phyloP scores from a whole-genome alignment of 192 early-diverging fungal species.

The Coemansia guatemalensis region DNA sequence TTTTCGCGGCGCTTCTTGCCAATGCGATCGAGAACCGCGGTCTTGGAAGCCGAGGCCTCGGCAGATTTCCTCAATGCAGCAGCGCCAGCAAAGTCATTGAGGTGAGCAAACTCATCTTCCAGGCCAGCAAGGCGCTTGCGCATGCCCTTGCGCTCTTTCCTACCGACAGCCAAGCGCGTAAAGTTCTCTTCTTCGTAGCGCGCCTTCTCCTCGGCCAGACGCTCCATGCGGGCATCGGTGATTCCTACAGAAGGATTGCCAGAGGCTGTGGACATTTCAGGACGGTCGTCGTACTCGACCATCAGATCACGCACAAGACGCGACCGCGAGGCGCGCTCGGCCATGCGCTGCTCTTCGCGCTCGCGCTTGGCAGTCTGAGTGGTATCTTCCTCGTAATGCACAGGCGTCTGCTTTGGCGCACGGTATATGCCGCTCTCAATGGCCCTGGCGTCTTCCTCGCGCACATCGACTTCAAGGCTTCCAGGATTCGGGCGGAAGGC shows the following conservation, averaged over 20 bases:
- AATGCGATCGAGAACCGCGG: constrained; percentile 41
- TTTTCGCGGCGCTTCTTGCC: constrained; percentile 32
- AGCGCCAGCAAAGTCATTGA: constrained; percentile 56
- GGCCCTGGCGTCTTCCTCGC: constrained; percentile 42
- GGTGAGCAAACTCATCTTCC: constrained; percentile 81
- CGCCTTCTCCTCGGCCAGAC: constrained; percentile 61
- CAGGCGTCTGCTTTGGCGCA: constrained; percentile 81
- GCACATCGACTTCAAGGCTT: constrained; percentile 54
- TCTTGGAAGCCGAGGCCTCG: constrained; percentile 15
- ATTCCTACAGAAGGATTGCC: constrained; percentile 70
- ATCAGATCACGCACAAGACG: constrained; percentile 82
- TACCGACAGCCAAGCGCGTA: constrained; percentile 66
- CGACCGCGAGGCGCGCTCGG: constrained; percentile 73
- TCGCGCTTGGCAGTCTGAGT: constrained; percentile 58
- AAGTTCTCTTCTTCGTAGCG: constrained; percentile 91
- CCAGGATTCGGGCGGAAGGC: constrained; percentile 88
- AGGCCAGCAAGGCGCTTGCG: constrained; percentile 61
- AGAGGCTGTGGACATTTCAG: constrained; percentile 71
- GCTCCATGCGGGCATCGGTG: constrained; percentile 57
- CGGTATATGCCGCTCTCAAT: constrained; percentile 68
- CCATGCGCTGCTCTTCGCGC: constrained; percentile 61
- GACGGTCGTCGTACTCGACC: constrained; percentile 80
- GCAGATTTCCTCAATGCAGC: constrained; percentile 32
- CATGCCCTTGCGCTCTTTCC: constrained; percentile 72
- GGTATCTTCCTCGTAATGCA: constrained; percentile 78